Base-by-base conservation (phyloP, 805 yeast species). In the Cyberlindnera lachancei region DNA sequence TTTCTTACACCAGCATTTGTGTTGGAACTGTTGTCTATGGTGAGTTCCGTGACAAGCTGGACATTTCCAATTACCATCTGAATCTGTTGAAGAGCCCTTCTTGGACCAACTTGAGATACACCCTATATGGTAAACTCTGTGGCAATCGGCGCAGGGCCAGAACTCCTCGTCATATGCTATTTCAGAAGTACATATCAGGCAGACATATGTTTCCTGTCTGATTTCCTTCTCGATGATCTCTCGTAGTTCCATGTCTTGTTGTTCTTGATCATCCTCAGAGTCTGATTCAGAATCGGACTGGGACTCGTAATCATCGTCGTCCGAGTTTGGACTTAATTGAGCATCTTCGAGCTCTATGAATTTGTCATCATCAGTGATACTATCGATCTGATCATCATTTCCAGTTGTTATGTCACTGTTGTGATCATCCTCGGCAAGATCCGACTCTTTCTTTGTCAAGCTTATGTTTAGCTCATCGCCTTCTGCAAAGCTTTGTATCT, bases 1-100 rank as follows among this genome's bases (percentile, higher is more conserved):
- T 46, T 83, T 80, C 1, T 88, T 90, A 64, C 96, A 87, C 96
- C 96, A 87, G 51, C 96, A 87, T 1, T 72, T 72, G 54, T 72
- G 79, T 24, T 55, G 67, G 41, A 56, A 67, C 23, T 84, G 87
- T 27, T 70, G 64, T 46, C 59, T 47, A 37, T 38, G 46, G 31
- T 57, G 61, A 31, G 62, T 73, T 29, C 56, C 62, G 56, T 75
- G 85, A 53, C 94, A 83, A 4, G 82, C 70, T 1, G 96, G 96
- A 55, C 96, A 87, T 46, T 87, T 67, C 96, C 96, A 87, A 25
- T 66, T 62, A 30, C 69, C 70, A 27, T 68, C 66, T 1, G 56
- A 59, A 21, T 73, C 73, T 2, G 83, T 78, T 6, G 83, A 71
- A 3, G 82, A 72, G 5, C 88, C 88, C 39, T 82, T 66, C 16